These are phyloP conservation scores for Apiospora koreana DNA, from an alignment of 2,329 filamentous ascomycete species.

Conservation along the genomic window DNA sequence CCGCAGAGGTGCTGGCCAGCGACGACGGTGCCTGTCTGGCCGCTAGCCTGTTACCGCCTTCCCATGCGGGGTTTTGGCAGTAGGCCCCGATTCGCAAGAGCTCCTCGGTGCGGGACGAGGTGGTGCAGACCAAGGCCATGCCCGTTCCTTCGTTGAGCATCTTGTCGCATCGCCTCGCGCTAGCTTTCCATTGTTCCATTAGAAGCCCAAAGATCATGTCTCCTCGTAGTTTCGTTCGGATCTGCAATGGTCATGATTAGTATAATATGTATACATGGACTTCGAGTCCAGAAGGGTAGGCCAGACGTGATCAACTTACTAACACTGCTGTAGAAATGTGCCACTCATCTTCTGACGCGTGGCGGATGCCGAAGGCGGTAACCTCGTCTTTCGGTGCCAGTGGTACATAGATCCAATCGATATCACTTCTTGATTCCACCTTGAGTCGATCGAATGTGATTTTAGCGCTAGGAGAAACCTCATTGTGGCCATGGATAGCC, in stretches of 20 bases:
- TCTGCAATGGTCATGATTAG: not conserved
- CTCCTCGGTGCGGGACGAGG: not conserved
- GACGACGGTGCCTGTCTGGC: no score
- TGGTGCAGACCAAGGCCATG: not conserved
- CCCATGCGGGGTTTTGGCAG: not conserved
- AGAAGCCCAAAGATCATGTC: not conserved
- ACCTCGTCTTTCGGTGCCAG: not conserved
- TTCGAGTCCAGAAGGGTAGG: not conserved
- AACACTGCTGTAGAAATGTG: not conserved
- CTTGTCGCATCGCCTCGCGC: no score
- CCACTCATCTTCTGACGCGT: not conserved
- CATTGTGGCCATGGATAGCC: not conserved
- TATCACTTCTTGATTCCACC: not conserved
- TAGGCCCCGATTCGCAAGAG: not conserved
- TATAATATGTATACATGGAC: not conserved
- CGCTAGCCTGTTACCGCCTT: no score
- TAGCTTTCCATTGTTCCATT: no score
- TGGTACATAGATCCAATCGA: not conserved
- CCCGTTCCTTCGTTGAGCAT: not conserved
- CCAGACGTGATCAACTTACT: not conserved
- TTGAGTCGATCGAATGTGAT: not conserved
- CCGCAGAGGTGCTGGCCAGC: not conserved
- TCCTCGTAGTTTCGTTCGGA: not conserved
- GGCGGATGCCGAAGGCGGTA: not conserved
- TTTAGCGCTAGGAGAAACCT: not conserved